Evolutionary conservation across 2,329 filamentous ascomycete species (phyloP), one percentile per base, ranked within the genome.

Genomic region (Xylariales sp.): DNA sequence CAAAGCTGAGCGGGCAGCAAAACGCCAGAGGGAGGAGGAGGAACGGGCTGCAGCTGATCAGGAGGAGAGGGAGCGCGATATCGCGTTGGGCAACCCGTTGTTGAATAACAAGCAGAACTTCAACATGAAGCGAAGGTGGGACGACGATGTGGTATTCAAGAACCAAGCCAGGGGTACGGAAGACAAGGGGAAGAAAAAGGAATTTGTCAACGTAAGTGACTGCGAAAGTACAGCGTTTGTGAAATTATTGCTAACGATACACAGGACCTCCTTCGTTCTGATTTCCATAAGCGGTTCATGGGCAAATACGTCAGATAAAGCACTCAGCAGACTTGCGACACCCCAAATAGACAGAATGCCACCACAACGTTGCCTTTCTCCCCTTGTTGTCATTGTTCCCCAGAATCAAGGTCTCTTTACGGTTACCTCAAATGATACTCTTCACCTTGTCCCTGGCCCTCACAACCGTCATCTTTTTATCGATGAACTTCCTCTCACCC

Each of bases 211-310:
- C 60, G 89, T 88, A 62, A 69, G 82, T 69, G 29, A 3, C 22
- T 15, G n/a, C n/a, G n/a, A n/a, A n/a, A n/a, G n/a, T n/a, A n/a
- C n/a, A n/a, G n/a, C n/a, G n/a, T n/a, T n/a, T n/a, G n/a, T n/a
- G n/a, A n/a, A n/a, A n/a, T n/a, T n/a, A n/a, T n/a, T 38, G 19
- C 37, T 39, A 21, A 39, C 37, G n/a, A 43, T 18, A 15, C 16
- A 31, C 47, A 88, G 82, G 86, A 97, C 65, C 73, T 95, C 57
- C 69, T 97, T 49, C 82, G 91, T 47, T 96, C 89, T 21, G 93
- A 98, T 65, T 98, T 98, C 64, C 93, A 98, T 71, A 93, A 90
- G 68, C 83, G 89, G 49, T 98, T 98, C 64, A 98, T 98, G 93
- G 72, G 65, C 64, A 80, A 80, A 57, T 81, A 80, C 50, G 76